Evolutionary conservation across 345 rosid species (phyloP), one percentile per base, ranked within the genome.

Genomic region (Salix dunnii): DNA sequence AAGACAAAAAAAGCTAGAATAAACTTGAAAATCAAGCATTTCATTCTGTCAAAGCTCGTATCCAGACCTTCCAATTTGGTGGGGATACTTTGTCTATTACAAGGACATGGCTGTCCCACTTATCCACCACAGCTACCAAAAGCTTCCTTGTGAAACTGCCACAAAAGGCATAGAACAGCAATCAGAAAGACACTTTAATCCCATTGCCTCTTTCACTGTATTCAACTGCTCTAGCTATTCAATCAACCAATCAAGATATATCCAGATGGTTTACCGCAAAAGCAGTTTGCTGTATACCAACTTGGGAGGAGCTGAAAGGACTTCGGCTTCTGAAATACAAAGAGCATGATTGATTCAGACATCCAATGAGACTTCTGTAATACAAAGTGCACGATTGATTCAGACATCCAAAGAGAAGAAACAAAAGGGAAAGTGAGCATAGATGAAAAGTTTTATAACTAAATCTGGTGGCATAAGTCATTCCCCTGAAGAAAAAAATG

Each of bases 221-320:
- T 36, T 30, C 12, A 42, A 28, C 0, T 28, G 38, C 60, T 36
- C 46, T 17, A 71, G 71, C 18, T 70, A 58, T 42, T 69, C 10
- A 55, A 43, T 48, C 25, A 36, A 67, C 18, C 18, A 53, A 18
- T 35, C 35, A 33, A 25, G 13, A 40, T 30, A 28, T 21, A 33
- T 30, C 27, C 20, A 35, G 65, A 58, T 65, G 67, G 67, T 65
- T 85, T 84, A 91, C 99, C 99, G 89, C 89, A 96, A 82, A 78
- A 93, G 83, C 38, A 93, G 90, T 85, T 87, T 96, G 92, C 94
- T 96, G 84, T 96, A 96, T 7, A 96, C 99, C 89, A 96, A 70
- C 88, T 91, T 96, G 31, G 98, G 99, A 65, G 99, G 98, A 80
- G 99, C 99, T 78, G 96, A 85, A 78, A 96, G 96, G 84, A 96